Conservation (phyloP, 1,284 basidiomycete species). For the Ceraceosorus guamensis region DNA sequence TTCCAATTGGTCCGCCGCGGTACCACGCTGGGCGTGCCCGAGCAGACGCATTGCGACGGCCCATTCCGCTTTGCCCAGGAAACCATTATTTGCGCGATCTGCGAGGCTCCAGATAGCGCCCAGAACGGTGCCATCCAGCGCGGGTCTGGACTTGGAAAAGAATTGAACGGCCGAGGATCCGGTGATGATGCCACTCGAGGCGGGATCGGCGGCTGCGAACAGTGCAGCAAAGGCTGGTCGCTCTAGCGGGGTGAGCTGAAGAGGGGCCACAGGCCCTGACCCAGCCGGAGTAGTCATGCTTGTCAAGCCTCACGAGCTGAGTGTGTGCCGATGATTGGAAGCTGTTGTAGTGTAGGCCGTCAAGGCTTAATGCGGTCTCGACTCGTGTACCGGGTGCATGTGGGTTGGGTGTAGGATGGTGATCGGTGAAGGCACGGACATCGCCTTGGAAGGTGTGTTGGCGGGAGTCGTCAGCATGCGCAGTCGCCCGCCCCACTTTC, state of each 20-base stretch:
- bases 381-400: too few species aligned
- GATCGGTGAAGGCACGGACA: too few species aligned
- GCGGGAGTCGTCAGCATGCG: too few species aligned
- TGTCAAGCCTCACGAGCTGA: too few species aligned
- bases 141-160: slow-evolving; percentile 41
- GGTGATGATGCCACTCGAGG: slow-evolving; percentile 37
- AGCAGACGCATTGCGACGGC: slow-evolving; percentile 83
- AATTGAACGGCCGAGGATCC: slow-evolving; percentile 44
- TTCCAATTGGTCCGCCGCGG: slow-evolving; percentile 55
- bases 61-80: slow-evolving; percentile 53
- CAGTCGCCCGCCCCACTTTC: too few species aligned
- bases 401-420: too few species aligned
- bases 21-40: slow-evolving; percentile 83
- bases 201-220: slow-evolving; percentile 40
- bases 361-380: too few species aligned
- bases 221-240: slow-evolving; percentile 40
- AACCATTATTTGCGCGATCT: slow-evolving; percentile 60
- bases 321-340: too few species aligned
- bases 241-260: slow-evolving; percentile 22
- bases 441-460: too few species aligned
- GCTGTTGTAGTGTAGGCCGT: too few species aligned
- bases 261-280: background rate
- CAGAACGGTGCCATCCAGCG: slow-evolving; percentile 51
- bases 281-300: too few species aligned
- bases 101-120: slow-evolving; percentile 90